A percentile compares a stretch with the other conserved stretches of the same genome.
Conservation (phyloP, 495 filamentous ascomycete species). For the Penicillium alfredii region DNA sequence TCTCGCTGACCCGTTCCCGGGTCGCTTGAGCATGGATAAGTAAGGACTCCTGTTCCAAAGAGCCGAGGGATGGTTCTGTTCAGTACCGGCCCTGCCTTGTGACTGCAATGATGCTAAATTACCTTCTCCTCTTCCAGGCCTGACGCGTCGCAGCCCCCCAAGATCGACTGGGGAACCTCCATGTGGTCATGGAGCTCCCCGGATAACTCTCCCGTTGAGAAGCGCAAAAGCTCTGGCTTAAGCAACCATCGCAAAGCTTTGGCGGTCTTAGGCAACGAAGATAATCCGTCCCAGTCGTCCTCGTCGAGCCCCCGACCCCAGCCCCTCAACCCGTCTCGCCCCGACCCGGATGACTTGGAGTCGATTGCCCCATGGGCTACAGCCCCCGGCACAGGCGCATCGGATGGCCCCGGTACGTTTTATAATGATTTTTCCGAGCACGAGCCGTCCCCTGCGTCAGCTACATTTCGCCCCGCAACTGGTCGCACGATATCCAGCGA, state of each 20-base stretch:
- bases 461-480: constrained; percentile 58
- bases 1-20: constrained; percentile 28
- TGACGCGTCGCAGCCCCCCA: constrained; percentile 15
- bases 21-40: constrained; percentile 30
- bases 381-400: constrained; percentile 23
- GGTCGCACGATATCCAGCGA: constrained; percentile 58
- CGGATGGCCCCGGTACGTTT: constrained; percentile 35
- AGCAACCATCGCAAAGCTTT: constrained; percentile 36
- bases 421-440: constrained; percentile 40
- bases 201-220: constrained; percentile 40
- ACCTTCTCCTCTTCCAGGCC: constrained; percentile 23
- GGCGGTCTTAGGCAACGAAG: constrained; percentile 28
- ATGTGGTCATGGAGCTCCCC: constrained; percentile 43
- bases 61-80: not conserved
- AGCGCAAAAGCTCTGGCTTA: constrained; percentile 36
- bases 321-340: constrained; percentile 20
- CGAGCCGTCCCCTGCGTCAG: constrained; percentile 54
- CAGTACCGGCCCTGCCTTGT: not conserved
- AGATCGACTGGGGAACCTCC: constrained; percentile 32
- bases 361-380: constrained; percentile 35
- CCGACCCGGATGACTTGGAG: constrained; percentile 27
- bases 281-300: constrained; percentile 23
- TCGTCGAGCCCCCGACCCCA: constrained; percentile 25
- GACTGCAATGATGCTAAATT: constrained; percentile 1
- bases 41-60: constrained; percentile 23